Base-by-base conservation (phyloP, 345 rosid genomes). In the Lepidium aucheri region DNA sequence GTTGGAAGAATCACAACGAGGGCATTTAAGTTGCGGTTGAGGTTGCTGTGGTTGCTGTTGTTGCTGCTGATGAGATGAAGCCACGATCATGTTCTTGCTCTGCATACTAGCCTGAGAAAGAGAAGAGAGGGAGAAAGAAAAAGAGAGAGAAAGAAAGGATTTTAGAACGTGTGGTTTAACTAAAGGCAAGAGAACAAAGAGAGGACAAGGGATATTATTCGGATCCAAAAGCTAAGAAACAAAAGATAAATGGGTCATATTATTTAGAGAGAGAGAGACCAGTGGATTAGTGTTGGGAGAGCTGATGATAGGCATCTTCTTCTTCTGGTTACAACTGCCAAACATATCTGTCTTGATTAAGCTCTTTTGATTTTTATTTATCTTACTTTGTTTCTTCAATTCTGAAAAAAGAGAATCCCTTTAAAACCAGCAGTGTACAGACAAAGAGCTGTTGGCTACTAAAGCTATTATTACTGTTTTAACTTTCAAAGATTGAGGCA, bases 1-100 rank as follows among this genome's bases (percentile, higher is more conserved):
- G 82, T 85, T 88, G 0, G 86, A 77, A 0, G 91, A 88, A 34
- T 88, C 87, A 42, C 94, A 87, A 17, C 94, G 90, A 41, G 94
- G 94, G 66, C 94, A 87, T 72, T 80, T 87, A 2, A 84, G 81
- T 39, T 88, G 76, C 3, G 63, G 85, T 16, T 77, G 87, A 0
- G 60, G 79, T 12, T 70, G 72, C 18, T 73, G 85, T 8, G 70
- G 88, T 5, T 39, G 80, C 1, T 56, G 60, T 28, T 58, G 78
- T 22, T 73, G 80, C 11, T 55, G 76, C 17, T 67, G 82, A 47
- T 44, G 77, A 74, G 91, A 77, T 8, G 79, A 68, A 85, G 81
- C 70, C 52, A 69, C 54, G 50, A 62, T 80, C 81, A 80, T 67
- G 82, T 76, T 77, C 78, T 86, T 74, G 70, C 38, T 74, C 50